phyloP scores from a whole-genome alignment of 495 filamentous ascomycete species.

The Rhypophila decipiens region DNA sequence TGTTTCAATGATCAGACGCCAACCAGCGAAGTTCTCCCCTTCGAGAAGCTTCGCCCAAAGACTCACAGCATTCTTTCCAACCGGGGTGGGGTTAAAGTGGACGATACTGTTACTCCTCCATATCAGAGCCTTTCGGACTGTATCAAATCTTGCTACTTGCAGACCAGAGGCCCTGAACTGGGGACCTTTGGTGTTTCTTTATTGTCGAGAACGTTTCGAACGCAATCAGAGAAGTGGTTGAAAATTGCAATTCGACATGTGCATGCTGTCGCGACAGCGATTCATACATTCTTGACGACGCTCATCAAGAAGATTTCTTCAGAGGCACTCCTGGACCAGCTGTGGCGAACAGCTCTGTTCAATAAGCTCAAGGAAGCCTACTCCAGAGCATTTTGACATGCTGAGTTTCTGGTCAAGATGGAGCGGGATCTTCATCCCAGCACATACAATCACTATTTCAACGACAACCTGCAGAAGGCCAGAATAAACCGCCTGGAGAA shows the following conservation, averaged over 20 bases:
- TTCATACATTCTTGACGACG: constrained; percentile 49
- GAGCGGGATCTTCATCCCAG: constrained; percentile 40
- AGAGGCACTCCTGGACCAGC: no score
- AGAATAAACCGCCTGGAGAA: constrained; percentile 19
- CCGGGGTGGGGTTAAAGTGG: no score
- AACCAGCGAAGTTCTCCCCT: no score
- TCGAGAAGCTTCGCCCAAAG: no score
- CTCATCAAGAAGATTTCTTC: no score
- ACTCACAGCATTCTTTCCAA: no score
- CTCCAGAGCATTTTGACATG: constrained; percentile 33
- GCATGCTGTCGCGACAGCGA: constrained; percentile 21
- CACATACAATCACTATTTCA: constrained; percentile 52
- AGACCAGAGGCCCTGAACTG: constrained; percentile 25
- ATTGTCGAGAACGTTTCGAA: constrained; percentile 40
- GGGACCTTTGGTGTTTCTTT: constrained; percentile 35
- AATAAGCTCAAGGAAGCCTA: constrained; percentile 42
- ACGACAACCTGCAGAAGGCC: constrained; percentile 38
- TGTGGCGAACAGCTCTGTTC: constrained; percentile 34
- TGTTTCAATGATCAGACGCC: no score
- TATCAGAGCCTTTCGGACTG: constrained; percentile 20
- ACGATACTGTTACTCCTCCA: no score
- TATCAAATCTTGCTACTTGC: constrained; percentile 18
- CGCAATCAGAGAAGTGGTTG: constrained; percentile 48
- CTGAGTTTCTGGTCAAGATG: constrained; percentile 40
- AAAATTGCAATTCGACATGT: background rate